Evolutionary conservation across 2,329 filamentous ascomycete species (phyloP), one percentile per base, ranked within the genome.

Genomic region (Neonectria coccinea): DNA sequence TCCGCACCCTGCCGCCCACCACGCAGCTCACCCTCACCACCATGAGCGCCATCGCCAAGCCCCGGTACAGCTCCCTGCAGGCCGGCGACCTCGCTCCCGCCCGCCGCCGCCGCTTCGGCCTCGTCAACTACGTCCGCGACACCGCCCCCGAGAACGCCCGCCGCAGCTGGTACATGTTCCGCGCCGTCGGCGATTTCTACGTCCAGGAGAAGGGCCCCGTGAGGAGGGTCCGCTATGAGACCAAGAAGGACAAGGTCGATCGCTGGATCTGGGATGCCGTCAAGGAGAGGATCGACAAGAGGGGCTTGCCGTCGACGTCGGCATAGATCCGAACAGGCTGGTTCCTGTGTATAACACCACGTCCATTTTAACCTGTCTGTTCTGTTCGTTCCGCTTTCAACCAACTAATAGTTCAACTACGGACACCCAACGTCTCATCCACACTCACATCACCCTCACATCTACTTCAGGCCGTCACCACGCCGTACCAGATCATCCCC

Each of bases 1-100:
- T 86, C 33, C 78, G 74, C 51, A 74, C 76, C 29, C 77, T 86
- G 2, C 83, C 87, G 2, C 78, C 83, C 4, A 72, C 79, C 11
- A 78, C 81, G 6, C 79, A 77, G 54, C 77, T 89, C 16, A 82
- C 85, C 57, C 71, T 88, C 63, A 86, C 85, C 41, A 88, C 85
- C 56, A 85, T 88, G 80, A 86, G 82, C 72, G 71, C 82, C 68
- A 83, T 88, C 69, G 83, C 83, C 66, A 86, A 85, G 75, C 86
- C 86, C 31, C 82, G 86, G 44, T 82, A 82, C 73, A 83, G 82
- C 67, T 77, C 77, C 64, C 71, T 83, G 29, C 76, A 76, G 52
- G 79, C 79, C 20, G 79, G 79, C 20, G 78, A 81, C 45, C 71
- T 83, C 27, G 63, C 70, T 5, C 75, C 78, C 31, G 66, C 66